phyloP scores from a whole-genome alignment of 2,329 filamentous ascomycete genomes.

The Cadophora sp. region DNA sequence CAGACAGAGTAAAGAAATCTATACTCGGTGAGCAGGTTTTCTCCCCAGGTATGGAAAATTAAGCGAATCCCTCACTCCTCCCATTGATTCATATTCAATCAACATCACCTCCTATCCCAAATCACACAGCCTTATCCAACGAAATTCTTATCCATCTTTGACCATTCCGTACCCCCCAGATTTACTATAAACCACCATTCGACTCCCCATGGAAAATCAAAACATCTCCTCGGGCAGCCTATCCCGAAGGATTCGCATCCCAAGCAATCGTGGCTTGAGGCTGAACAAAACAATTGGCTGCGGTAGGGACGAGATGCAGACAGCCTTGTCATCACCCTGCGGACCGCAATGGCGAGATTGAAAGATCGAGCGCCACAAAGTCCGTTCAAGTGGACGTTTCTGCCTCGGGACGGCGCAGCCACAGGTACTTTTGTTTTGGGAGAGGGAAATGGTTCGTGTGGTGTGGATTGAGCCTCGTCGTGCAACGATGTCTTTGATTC shows the following conservation, averaged over 20 bases:
- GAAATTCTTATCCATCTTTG: neutral
- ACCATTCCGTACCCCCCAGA: neutral
- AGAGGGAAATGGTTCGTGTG: neutral
- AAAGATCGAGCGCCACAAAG: neutral
- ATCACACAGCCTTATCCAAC: neutral
- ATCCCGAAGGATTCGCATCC: constrained; percentile 5
- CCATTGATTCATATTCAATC: too few relatives aligned
- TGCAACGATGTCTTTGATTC: neutral
- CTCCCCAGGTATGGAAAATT: neutral
- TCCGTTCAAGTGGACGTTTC: neutral
- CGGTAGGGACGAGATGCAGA: constrained; percentile 2
- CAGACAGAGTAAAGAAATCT: neutral
- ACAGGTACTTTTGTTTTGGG: constrained; percentile 2
- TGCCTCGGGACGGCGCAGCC: neutral
- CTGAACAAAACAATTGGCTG: constrained; percentile 2
- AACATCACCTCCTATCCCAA: neutral
- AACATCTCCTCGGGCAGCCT: neutral
- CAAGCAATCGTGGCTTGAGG: constrained; percentile 2
- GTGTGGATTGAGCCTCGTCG: neutral
- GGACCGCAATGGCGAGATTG: neutral
- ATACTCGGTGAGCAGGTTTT: neutral
- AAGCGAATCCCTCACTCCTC: neutral
- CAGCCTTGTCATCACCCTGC: neutral
- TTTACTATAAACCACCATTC: neutral
- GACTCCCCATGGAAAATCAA: neutral